Base-by-base conservation (phyloP, 2,329 filamentous ascomycete genomes). In the Fusarium dlaminii region DNA sequence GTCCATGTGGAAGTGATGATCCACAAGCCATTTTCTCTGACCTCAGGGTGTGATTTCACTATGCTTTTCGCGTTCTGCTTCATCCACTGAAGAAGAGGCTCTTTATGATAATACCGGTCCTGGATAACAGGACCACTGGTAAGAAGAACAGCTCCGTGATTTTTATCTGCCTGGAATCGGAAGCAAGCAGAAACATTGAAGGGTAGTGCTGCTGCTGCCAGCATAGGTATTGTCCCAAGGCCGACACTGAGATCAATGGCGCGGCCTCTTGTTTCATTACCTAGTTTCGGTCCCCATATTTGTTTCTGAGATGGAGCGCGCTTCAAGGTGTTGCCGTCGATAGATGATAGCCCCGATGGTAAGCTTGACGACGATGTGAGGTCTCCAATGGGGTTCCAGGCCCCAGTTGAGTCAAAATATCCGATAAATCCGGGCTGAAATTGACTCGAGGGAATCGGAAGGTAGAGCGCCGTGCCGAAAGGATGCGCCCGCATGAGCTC, bases 391-490 rank as follows among this genome's bases (percentile, higher is more conserved):
- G 39, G 55, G 10, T 48, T 58, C 55, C 55, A 58, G n/a, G 55
- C 55, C 1, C 55, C 55, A 58, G 30, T 58, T 10, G 55, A 15
- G n/a, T 58, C 39, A 34, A 58, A 58, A 32, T 58, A 58, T 14
- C 55, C 55, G 18, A 48, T n/a, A 2, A 58, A 58, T 3, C 55
- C 40, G 7, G 40, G 40, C 30, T 48, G 30, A 10, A 58, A 36
- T 4, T 58, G 18, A 17, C 30, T 58, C 8, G 27, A n/a, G 6
- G 52, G 37, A 12, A 56, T 32, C 1, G 52, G 52, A 8, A 56
- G 12, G 17, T 56, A 56, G 8, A 56, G 5, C 7, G 52, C 52
- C 10, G 52, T 56, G 8, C 52, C 52, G 2, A 56, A 56, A 32
- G 52, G 52, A 56, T 56, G 52, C 12, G 3, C 18, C 2, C 29